Conservation (phyloP, 345 rosid species). For the Linum lewisii region DNA sequence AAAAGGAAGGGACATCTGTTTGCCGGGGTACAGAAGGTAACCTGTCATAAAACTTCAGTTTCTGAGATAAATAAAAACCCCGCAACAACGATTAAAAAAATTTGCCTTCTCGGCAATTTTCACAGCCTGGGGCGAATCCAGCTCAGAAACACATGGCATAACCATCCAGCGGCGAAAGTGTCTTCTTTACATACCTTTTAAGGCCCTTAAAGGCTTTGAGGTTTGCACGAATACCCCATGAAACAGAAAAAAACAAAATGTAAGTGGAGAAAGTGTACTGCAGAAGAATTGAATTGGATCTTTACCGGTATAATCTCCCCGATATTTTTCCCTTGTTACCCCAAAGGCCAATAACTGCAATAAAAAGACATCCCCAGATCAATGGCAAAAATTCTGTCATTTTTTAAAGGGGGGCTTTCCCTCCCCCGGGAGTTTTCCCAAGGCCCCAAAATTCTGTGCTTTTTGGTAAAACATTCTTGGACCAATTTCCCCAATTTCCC, state of each 20-base stretch:
- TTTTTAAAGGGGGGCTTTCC: slow-evolving; percentile 24
- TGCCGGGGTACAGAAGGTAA: slow-evolving; percentile 83
- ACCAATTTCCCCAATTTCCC: slow-evolving; percentile 19
- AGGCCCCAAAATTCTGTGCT: slow-evolving; percentile 20
- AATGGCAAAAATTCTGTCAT: slow-evolving; percentile 19
- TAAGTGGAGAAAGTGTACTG: neutral
- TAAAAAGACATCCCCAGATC: slow-evolving; percentile 15
- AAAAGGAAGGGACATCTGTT: slow-evolving; percentile 54
- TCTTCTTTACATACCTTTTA: slow-evolving; percentile 31
- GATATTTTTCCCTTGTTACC: slow-evolving; percentile 44
- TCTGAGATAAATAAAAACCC: slow-evolving; percentile 88
- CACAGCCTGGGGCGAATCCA: slow-evolving; percentile 51
- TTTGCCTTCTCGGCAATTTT: slow-evolving; percentile 46
- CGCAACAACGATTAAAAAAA: slow-evolving; percentile 51
- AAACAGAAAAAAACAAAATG: slow-evolving; percentile 1
- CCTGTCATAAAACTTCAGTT: slow-evolving; percentile 76
- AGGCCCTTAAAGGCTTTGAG: slow-evolving; percentile 53
- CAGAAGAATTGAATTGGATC: neutral
- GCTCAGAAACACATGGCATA: slow-evolving; percentile 46
- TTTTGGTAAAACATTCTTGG: slow-evolving; percentile 18
- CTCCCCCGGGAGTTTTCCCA: slow-evolving; percentile 26
- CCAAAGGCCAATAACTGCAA: slow-evolving; percentile 33
- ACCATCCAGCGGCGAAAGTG: slow-evolving; percentile 62
- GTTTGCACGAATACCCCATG: slow-evolving; percentile 65
- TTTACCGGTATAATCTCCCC: slow-evolving; percentile 81